phyloP scores from a whole-genome alignment of 2,329 filamentous ascomycete species.

The Dryadomyces sulphureus region DNA sequence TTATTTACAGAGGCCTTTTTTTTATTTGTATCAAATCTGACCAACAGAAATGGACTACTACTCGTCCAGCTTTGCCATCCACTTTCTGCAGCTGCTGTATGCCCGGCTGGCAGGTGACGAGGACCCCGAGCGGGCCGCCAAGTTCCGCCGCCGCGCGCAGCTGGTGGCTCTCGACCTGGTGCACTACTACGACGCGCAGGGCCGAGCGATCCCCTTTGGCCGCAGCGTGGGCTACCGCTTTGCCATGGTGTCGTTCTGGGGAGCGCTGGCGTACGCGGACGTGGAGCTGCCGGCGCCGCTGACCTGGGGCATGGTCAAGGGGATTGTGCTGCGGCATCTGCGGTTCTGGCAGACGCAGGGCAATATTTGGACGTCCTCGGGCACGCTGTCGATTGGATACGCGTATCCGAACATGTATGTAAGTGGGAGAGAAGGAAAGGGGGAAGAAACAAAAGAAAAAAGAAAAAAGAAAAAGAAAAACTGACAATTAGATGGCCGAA shows the following conservation, averaged over 20 bases:
- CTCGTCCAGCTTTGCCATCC: constrained; percentile 69
- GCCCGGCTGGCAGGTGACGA: constrained; percentile 53
- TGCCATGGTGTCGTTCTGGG: constrained; percentile 76
- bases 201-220: constrained; percentile 60
- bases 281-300: constrained; percentile 58
- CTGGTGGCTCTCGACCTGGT: constrained; percentile 55
- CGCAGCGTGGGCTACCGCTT: constrained; percentile 71
- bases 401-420: constrained; percentile 64
- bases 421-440: constrained; percentile 15
- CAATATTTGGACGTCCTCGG: constrained; percentile 60
- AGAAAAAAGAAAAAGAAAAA: neutral
- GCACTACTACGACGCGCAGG: constrained; percentile 62
- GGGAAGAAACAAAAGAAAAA: neutral
- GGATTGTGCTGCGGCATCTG: constrained; percentile 57
- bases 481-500: constrained; percentile 46
- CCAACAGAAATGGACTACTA: constrained; percentile 64
- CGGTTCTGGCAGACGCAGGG: constrained; percentile 67
- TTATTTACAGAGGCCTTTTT: too few species aligned
- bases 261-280: constrained; percentile 59
- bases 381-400: constrained; percentile 63
- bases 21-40: neutral
- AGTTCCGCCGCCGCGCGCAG: constrained; percentile 55
- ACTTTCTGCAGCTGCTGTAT: constrained; percentile 65
- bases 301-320: constrained; percentile 68
- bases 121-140: constrained; percentile 49